Evolutionary conservation across 768 basidiomycete species (phyloP).

Genomic region (Cubamyces lactineus): DNA sequence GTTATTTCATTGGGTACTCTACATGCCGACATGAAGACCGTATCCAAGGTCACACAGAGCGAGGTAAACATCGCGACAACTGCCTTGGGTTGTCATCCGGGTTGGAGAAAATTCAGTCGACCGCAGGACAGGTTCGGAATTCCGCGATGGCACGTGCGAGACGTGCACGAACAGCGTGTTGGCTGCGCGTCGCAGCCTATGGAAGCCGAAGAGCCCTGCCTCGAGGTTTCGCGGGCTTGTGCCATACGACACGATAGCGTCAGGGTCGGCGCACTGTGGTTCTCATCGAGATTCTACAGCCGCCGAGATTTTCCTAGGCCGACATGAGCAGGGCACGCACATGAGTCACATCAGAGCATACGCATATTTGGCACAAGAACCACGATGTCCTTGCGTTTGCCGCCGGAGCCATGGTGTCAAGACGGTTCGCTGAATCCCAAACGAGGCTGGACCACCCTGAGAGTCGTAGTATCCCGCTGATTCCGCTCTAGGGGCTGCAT

Average conservation of each 20-base stretch:
- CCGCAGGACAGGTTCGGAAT: background rate
- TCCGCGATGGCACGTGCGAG: conserved; percentile 5
- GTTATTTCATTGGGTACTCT: conserved; percentile 6
- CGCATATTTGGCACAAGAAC: background rate
- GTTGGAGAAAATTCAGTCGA: background rate
- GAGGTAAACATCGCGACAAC: conserved; percentile 10
- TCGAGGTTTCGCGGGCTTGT: background rate
- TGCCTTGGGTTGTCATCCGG: background rate
- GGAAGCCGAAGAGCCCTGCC: conserved; percentile 1
- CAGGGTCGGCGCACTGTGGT: conserved; percentile 14
- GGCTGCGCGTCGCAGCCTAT: background rate
- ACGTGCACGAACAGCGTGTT: background rate
- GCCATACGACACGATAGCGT: background rate
- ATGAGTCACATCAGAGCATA: background rate
- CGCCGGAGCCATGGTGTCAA: background rate
- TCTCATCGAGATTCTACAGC: background rate
- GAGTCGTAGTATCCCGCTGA: background rate
- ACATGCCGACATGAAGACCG: conserved; percentile 13
- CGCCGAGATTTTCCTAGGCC: conserved; percentile 11
- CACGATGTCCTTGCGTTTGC: background rate
- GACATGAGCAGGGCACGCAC: conserved; percentile 4
- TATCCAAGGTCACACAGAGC: conserved; percentile 19
- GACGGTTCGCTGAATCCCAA: conserved; percentile 2
- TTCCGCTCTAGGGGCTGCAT: background rate
- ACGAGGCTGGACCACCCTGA: background rate